Percentiles rank a stretch among this genome's conserved stretches.
Evolutionary conservation across 176 grass and related monocot species (phyloP).

Genomic region (Oryza meyeriana): DNA sequence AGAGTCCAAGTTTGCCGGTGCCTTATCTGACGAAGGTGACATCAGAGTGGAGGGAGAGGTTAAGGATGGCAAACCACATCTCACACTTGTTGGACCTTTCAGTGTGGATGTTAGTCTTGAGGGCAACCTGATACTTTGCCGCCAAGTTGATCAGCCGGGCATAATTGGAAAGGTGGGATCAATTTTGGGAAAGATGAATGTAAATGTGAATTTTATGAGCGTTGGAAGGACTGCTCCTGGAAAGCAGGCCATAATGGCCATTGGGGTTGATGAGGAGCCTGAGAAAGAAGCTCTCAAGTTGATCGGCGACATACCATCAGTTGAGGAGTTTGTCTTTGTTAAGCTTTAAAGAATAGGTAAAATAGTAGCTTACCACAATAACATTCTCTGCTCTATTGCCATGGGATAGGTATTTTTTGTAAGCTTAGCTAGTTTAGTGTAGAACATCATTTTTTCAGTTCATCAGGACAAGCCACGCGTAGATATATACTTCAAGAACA

Average conservation of each 20-base stretch:
- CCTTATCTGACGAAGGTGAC: slow-evolving; percentile 59
- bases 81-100: slow-evolving; percentile 71
- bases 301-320: slow-evolving; percentile 55
- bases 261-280: slow-evolving; percentile 78
- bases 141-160: slow-evolving; percentile 79
- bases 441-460: background rate
- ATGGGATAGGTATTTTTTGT: background rate
- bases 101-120: slow-evolving; percentile 73
- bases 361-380: background rate
- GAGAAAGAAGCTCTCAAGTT: slow-evolving; percentile 65
- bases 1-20: slow-evolving; percentile 78
- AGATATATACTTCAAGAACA: background rate
- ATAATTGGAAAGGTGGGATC: slow-evolving; percentile 75
- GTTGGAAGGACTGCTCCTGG: slow-evolving; percentile 72
- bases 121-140: slow-evolving; percentile 78
- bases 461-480: background rate
- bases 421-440: background rate
- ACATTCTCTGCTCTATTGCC: background rate
- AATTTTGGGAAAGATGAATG: slow-evolving; percentile 59
- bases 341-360: slow-evolving; percentile 47
- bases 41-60: slow-evolving; percentile 75
- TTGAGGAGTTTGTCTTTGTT: slow-evolving; percentile 88
- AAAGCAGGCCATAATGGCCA: slow-evolving; percentile 83
- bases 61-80: slow-evolving; percentile 57
- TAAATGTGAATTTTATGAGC: slow-evolving; percentile 95